Evolutionary conservation across 306 rosid species (phyloP).

Genomic region (Leucaena leucocephala): DNA sequence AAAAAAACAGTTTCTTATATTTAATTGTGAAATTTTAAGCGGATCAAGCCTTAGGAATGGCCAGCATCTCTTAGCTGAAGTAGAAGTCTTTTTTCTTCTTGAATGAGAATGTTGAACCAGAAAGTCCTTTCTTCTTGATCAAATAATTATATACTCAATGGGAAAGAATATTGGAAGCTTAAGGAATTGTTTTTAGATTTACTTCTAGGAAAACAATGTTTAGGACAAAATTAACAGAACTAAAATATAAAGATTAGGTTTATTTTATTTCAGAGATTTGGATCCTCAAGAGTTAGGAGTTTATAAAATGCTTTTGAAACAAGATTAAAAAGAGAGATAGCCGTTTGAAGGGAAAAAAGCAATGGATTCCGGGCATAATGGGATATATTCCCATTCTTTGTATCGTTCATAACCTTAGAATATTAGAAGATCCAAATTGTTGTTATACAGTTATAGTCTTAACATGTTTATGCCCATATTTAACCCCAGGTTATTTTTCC

Average conservation of each 20-base stretch:
- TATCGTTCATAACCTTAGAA: neutral
- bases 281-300: neutral
- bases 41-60: constrained; percentile 11
- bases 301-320: no score
- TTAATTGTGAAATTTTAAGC: neutral
- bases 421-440: neutral
- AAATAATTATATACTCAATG: neutral
- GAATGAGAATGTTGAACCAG: neutral
- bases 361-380: neutral
- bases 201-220: neutral
- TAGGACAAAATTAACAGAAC: neutral
- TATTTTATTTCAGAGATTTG: no score
- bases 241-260: constrained; percentile 1
- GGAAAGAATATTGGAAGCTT: neutral
- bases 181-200: neutral
- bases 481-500: neutral
- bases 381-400: neutral
- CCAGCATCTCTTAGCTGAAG: neutral
- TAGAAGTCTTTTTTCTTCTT: neutral
- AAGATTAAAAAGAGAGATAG: no score
- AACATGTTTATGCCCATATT: neutral
- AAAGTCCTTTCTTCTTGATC: constrained; percentile 8
- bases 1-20: neutral
- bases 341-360: no score
- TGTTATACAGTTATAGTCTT: neutral